Base-by-base conservation (phyloP, 1,284 basidiomycete genomes). In the Boletus sp. region DNA sequence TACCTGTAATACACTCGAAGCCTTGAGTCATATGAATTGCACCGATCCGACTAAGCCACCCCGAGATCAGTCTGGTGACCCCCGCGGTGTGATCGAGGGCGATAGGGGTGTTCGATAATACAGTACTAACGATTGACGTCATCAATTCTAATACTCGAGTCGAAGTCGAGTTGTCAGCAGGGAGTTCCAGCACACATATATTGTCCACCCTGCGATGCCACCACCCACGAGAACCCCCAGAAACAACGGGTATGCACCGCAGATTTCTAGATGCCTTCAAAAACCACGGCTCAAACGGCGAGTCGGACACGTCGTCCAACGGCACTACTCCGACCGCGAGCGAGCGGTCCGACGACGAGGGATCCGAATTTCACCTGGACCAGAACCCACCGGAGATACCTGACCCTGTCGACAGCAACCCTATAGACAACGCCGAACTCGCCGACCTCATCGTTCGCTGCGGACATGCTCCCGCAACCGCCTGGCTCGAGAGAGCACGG, bases 401-500 rank as follows among this genome's bases (percentile, higher is more conserved):
- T 6, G 50, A 45, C 16, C 48, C 52, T 8, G 46, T 48, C 6
- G 44, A 48, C 17, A 41, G 44, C 13, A 35, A 33, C 20, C 14
- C n/a, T 14, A 41, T 61, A 4, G 50, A 54, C 36, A 16, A 4
- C 4, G 26, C 37, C 8, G 59, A 64, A 26, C 55, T 75, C 22
- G 65, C 70, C 2, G 62, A 67, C 10, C 60, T 74, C 47, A 62
- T 75, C 17, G 72, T 71, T 2, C 54, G 62, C 27, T 64, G 74
- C 41, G 72, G 72, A n/a, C 71, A 70, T 4, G 71, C 70, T 5
- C 68, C 68, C 22, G 60, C 72, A 6, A 75, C 72, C 0, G 67
- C 74, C 8, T 77, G 74, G 74, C 69, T 77, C 23, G 74, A 77
- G 54, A 67, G 69, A 44, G 59, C 67, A 22, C 69, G 72, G 4